Evolutionary conservation across 306 rosid species (phyloP).

Genomic region (Aeschynomene evenia): DNA sequence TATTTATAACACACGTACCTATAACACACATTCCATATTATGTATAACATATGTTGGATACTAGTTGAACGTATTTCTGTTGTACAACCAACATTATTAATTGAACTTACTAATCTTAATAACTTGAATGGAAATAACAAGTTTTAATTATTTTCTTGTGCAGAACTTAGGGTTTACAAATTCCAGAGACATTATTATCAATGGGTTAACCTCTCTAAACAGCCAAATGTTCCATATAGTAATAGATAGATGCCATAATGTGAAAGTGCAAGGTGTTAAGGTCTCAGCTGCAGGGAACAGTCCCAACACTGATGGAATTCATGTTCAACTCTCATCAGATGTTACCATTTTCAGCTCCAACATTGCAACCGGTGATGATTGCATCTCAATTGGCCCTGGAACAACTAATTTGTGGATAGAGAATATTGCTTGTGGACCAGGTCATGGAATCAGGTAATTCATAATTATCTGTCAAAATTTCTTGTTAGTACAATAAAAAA

Average conservation of each 20-base stretch:
- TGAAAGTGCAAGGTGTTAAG: slow-evolving; percentile 38
- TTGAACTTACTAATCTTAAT: background rate
- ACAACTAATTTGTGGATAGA: slow-evolving; percentile 62
- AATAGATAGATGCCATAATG: slow-evolving; percentile 36
- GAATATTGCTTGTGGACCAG: slow-evolving; percentile 56
- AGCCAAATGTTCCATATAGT: slow-evolving; percentile 60
- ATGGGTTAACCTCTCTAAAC: slow-evolving; percentile 42
- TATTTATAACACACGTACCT: no score
- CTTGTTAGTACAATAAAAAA: no score
- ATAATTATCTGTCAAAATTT: no score
- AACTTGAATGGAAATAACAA: no score
- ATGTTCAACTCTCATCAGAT: slow-evolving; percentile 44
- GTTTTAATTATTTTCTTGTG: background rate
- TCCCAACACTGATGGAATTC: slow-evolving; percentile 68
- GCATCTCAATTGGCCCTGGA: slow-evolving; percentile 67
- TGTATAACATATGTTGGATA: no score
- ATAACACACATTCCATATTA: no score
- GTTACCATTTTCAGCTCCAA: slow-evolving; percentile 46
- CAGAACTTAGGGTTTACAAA: slow-evolving; percentile 32
- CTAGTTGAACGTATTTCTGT: no score
- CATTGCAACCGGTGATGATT: slow-evolving; percentile 59
- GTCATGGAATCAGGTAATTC: slow-evolving; percentile 61
- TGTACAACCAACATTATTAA: no score
- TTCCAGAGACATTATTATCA: slow-evolving; percentile 48
- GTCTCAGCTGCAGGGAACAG: slow-evolving; percentile 41